phyloP scores from a whole-genome alignment of 2,329 filamentous ascomycete genomes.

The Trichoderma lentiforme region DNA sequence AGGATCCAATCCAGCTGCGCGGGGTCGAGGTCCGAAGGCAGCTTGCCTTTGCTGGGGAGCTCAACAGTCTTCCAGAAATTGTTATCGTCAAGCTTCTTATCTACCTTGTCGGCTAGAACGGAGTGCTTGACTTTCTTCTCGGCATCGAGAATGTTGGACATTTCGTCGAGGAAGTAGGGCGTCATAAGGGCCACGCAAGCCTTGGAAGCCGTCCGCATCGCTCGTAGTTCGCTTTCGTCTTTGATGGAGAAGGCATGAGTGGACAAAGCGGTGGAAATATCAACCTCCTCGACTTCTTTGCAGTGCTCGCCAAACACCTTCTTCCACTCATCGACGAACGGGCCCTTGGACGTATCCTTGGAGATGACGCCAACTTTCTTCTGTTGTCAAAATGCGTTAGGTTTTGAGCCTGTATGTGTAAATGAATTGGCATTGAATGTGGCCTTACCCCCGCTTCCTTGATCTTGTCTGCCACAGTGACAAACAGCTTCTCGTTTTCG shows the following conservation, averaged over 20 bases:
- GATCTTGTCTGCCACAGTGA: slow-evolving; percentile 79
- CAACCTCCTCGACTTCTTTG: slow-evolving; percentile 85
- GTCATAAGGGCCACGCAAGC: slow-evolving; percentile 94
- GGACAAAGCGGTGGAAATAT: slow-evolving; percentile 79
- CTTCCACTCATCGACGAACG: slow-evolving; percentile 97
- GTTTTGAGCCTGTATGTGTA: neutral
- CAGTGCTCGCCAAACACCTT: slow-evolving; percentile 71
- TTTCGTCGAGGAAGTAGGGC: slow-evolving; percentile 95
- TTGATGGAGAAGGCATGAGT: slow-evolving; percentile 84
- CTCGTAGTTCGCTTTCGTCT: slow-evolving; percentile 88
- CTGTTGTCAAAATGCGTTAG: slow-evolving; percentile 39
- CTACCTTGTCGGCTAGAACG: slow-evolving; percentile 78
- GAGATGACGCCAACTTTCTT: slow-evolving; percentile 86
- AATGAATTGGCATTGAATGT: neutral
- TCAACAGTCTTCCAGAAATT: slow-evolving; percentile 88
- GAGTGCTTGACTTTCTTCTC: slow-evolving; percentile 97
- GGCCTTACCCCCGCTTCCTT: slow-evolving; percentile 76
- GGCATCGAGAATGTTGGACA: slow-evolving; percentile 91
- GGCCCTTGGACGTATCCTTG: slow-evolving; percentile 78
- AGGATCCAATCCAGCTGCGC: slow-evolving; percentile 92
- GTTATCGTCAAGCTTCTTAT: slow-evolving; percentile 84
- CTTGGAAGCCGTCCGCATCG: slow-evolving; percentile 90
- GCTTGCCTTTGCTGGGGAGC: slow-evolving; percentile 66
- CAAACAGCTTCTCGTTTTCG: slow-evolving; percentile 86
- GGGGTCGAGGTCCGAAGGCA: slow-evolving; percentile 83